Percentiles rank a stretch among this genome's conserved stretches.
Conservation (phyloP, 1,139 yeast species). For the Zhuliangozyma parablackwelliae region DNA sequence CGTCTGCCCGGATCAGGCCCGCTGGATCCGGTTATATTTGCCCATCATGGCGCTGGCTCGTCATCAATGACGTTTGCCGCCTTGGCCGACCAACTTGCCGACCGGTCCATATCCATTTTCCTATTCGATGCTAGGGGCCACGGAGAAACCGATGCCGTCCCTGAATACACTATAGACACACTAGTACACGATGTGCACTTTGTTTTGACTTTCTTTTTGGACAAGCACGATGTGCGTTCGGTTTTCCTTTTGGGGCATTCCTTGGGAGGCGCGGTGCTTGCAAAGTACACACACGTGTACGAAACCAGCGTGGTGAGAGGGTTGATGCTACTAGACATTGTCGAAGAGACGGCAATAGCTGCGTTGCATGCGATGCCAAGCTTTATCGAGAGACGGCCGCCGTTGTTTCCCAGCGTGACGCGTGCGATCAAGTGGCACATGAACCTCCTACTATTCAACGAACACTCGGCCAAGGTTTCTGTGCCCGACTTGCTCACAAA, state of each 20-base stretch:
- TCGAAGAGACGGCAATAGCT: slow-evolving; percentile 83
- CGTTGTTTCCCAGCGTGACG: slow-evolving; percentile 42
- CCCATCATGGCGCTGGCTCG: slow-evolving; percentile 96
- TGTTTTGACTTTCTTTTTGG: slow-evolving; percentile 38
- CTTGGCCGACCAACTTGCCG: slow-evolving; percentile 32
- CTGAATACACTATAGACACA: slow-evolving; percentile 46
- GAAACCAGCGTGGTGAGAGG: slow-evolving; percentile 43
- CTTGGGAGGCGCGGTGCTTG: slow-evolving; percentile 82
- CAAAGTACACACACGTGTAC: slow-evolving; percentile 33
- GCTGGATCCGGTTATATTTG: slow-evolving; percentile 56
- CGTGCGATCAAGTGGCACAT: slow-evolving; percentile 86
- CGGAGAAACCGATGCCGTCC: slow-evolving; percentile 38
- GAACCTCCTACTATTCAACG: slow-evolving; percentile 48
- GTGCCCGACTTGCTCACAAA: slow-evolving; percentile 59
- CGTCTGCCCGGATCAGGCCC: slow-evolving; percentile 38
- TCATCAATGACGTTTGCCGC: slow-evolving; percentile 73
- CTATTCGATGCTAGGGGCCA: slow-evolving; percentile 84
- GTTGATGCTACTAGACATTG: slow-evolving; percentile 78
- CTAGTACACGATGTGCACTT: slow-evolving; percentile 55
- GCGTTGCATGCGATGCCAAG: slow-evolving; percentile 64
- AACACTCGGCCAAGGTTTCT: slow-evolving; percentile 65
- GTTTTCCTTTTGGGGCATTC: slow-evolving; percentile 79
- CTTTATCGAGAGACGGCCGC: slow-evolving; percentile 62
- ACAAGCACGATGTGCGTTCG: slow-evolving; percentile 12
- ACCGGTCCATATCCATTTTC: slow-evolving; percentile 47